phyloP scores from a whole-genome alignment of 495 filamentous ascomycete species.

The Viridothelium virens region DNA sequence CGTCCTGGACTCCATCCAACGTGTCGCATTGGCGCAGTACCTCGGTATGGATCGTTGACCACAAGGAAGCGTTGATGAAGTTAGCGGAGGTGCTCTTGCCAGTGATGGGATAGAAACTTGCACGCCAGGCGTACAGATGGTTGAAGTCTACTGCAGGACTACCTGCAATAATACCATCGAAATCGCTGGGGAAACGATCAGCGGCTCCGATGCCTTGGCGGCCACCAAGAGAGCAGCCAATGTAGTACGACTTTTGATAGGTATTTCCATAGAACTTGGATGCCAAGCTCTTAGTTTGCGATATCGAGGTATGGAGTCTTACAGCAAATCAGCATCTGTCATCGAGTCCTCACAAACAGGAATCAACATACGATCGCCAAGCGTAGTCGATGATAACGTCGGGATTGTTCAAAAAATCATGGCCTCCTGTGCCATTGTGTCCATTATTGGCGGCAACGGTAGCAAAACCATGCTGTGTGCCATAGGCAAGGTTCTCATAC shows the following conservation, averaged over 20 bases:
- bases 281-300: constrained; percentile 42
- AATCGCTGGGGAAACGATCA: constrained; percentile 46
- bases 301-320: constrained; percentile 38
- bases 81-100: constrained; percentile 30
- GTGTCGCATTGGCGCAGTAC: constrained; percentile 29
- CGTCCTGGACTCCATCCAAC: constrained; percentile 28
- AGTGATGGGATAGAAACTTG: constrained; percentile 44
- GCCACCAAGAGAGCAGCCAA: constrained; percentile 52
- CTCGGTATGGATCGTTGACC: constrained; percentile 28
- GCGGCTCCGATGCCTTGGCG: constrained; percentile 47
- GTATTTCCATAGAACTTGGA: constrained; percentile 41
- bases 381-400: constrained; percentile 47
- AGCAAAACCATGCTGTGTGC: constrained; percentile 45
- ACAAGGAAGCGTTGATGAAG: constrained; percentile 26
- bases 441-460: constrained; percentile 38
- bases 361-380: constrained; percentile 31
- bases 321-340: constrained; percentile 14
- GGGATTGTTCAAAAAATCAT: constrained; percentile 44
- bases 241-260: constrained; percentile 46
- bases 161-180: constrained; percentile 41
- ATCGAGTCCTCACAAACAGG: background rate
- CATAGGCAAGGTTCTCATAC: constrained; percentile 30
- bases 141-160: constrained; percentile 38
- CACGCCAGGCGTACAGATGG: constrained; percentile 48
- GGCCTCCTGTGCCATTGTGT: constrained; percentile 35